Evolutionary conservation across 2,329 filamentous ascomycete species (phyloP).

Genomic region (Ploettnerulaceae sp.): DNA sequence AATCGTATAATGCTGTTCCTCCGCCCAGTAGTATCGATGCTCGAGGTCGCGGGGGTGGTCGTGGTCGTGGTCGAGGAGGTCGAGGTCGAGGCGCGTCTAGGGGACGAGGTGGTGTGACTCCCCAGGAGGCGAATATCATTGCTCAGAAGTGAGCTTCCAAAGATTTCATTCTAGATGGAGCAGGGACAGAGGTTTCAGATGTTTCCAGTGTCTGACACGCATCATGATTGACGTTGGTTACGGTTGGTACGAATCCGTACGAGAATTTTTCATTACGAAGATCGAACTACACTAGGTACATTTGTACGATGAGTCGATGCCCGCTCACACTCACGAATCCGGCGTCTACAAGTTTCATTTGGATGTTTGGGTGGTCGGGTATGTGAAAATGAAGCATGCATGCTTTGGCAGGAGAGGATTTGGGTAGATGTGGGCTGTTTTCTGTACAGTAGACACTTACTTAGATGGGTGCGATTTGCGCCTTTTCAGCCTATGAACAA

Average conservation of each 20-base stretch:
- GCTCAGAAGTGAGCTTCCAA: neutral
- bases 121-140: neutral
- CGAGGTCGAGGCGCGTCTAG: constrained; percentile 24
- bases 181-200: too few species aligned
- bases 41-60: constrained; percentile 34
- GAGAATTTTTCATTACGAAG: neutral
- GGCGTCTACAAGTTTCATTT: neutral
- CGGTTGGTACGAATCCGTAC: neutral
- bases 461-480: neutral
- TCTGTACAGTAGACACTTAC: constrained; percentile 1
- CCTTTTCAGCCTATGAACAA: neutral
- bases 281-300: neutral
- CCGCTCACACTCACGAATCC: neutral
- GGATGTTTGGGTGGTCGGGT: neutral
- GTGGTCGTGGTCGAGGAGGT: constrained; percentile 23
- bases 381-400: too few species aligned
- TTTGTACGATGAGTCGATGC: constrained; percentile 4
- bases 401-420: neutral
- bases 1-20: constrained; percentile 51
- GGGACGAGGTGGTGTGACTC: constrained; percentile 5
- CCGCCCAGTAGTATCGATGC: constrained; percentile 55
- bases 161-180: neutral
- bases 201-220: neutral
- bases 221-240: neutral
- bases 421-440: constrained; percentile 3